phyloP scores from a whole-genome alignment of 1,284 basidiomycete genomes.

The Irpex sp. region DNA sequence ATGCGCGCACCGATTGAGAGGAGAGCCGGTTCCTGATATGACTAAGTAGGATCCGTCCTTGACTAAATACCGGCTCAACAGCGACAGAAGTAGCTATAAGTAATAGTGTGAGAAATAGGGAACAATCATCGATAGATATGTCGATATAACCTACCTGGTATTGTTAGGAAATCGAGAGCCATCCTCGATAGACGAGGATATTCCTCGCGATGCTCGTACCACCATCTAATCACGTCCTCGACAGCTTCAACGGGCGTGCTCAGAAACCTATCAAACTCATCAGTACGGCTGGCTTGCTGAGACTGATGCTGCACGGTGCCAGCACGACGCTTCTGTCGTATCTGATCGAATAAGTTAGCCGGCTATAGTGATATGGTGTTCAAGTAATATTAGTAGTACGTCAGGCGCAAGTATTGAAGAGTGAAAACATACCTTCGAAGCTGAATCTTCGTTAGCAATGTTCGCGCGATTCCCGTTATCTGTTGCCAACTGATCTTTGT shows the following conservation, averaged over 20 bases:
- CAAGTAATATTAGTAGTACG: background rate
- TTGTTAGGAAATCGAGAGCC: conserved; percentile 37
- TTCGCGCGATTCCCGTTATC: no score
- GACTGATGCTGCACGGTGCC: background rate
- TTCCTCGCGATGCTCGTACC: conserved; percentile 25
- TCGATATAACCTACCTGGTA: conserved; percentile 38
- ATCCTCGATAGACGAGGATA: conserved; percentile 38
- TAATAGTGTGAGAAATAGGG: no score
- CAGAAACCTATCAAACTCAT: conserved; percentile 31
- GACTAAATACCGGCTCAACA: conserved; percentile 16
- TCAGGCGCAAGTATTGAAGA: no score
- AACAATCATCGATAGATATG: no score
- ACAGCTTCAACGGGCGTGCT: conserved; percentile 17
- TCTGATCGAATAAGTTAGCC: background rate
- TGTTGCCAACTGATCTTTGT: no score
- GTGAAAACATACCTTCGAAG: no score
- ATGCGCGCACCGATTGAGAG: conserved; percentile 32
- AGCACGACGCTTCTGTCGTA: background rate
- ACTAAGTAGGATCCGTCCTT: conserved; percentile 34
- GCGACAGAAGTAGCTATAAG: conserved; percentile 35
- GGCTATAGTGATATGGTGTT: background rate
- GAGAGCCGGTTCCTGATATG: conserved; percentile 37
- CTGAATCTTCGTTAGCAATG: no score
- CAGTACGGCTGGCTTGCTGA: background rate
- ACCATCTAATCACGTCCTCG: conserved; percentile 36